A percentile compares a stretch with the other conserved stretches of the same genome.
Conservation (phyloP, 2,329 filamentous ascomycete species). For the Metarhizium album region DNA sequence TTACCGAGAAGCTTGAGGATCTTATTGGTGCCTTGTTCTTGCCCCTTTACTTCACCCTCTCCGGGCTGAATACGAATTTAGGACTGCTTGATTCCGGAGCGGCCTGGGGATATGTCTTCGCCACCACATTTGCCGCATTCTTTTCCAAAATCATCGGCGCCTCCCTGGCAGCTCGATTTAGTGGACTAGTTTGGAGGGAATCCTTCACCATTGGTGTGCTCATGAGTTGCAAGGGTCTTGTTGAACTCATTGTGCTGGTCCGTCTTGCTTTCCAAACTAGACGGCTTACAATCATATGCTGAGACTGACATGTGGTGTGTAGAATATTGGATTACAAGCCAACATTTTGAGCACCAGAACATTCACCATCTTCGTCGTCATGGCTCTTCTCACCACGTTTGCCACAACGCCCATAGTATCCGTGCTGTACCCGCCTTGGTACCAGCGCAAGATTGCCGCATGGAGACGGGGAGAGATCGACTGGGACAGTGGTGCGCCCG, state of each 20-base stretch:
- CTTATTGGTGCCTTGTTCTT: conserved; percentile 73
- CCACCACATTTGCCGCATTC: conserved; percentile 72
- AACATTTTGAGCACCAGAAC: conserved; percentile 69
- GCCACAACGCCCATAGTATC: conserved; percentile 67
- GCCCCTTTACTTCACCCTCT: conserved; percentile 87
- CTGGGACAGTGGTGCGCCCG: conserved; percentile 45
- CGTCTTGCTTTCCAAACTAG: conserved; percentile 17
- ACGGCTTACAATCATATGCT: no score
- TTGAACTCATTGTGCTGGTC: conserved; percentile 89
- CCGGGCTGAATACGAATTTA: conserved; percentile 78
- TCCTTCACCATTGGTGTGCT: conserved; percentile 77
- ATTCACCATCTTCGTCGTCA: conserved; percentile 91
- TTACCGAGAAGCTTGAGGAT: conserved; percentile 93
- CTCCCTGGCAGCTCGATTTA: conserved; percentile 62
- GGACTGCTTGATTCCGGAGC: conserved; percentile 72
- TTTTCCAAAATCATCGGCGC: conserved; percentile 76
- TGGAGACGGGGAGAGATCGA: conserved; percentile 79
- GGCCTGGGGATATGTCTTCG: conserved; percentile 84
- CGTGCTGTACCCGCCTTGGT: conserved; percentile 59
- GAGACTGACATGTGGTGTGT: not conserved
- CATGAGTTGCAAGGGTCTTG: conserved; percentile 95
- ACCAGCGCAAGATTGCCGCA: conserved; percentile 39
- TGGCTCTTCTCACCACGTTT: conserved; percentile 83
- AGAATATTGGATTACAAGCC: conserved; percentile 70
- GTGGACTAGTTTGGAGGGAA: conserved; percentile 80